phyloP scores from a whole-genome alignment of 352 stramenopile genomes.

The Phytophthora sp. region DNA sequence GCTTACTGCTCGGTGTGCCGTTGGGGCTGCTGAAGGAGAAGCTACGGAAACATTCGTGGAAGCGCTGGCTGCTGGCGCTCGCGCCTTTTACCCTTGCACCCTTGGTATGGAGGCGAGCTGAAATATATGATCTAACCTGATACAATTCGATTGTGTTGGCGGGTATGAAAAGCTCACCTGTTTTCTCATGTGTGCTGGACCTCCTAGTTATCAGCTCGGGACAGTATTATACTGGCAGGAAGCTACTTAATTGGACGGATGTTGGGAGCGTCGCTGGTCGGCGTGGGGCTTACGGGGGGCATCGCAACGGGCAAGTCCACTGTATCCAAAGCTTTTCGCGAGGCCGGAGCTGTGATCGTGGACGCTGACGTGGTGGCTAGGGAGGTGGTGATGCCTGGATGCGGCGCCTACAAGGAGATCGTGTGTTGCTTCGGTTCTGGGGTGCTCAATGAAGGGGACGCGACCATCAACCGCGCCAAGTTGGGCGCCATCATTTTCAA shows the following conservation, averaged over 20 bases:
- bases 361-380: constrained; percentile 84
- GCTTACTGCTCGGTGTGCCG: constrained; percentile 49
- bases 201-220: constrained; percentile 54
- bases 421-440: constrained; percentile 70
- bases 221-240: constrained; percentile 28
- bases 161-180: too few relatives aligned
- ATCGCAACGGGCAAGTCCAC: constrained; percentile 89
- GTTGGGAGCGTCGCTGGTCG: constrained; percentile 67
- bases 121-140: constrained; percentile 11
- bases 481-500: constrained; percentile 87
- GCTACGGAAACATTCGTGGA: constrained; percentile 42
- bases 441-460: constrained; percentile 78
- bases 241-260: constrained; percentile 47
- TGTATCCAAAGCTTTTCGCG: constrained; percentile 65
- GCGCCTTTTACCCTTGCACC: constrained; percentile 43
- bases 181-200: too few relatives aligned
- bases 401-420: constrained; percentile 77
- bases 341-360: constrained; percentile 73
- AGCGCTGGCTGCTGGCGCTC: constrained; percentile 53
- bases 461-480: constrained; percentile 83
- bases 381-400: constrained; percentile 79
- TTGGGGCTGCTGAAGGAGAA: constrained; percentile 65
- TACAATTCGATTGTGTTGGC: too few relatives aligned
- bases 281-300: constrained; percentile 81
- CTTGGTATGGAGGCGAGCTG: constrained; percentile 41